Evolutionary conservation across 2,329 filamentous ascomycete species (phyloP), one percentile per base, ranked within the genome.

Genomic region (Lomentospora prolificans): DNA sequence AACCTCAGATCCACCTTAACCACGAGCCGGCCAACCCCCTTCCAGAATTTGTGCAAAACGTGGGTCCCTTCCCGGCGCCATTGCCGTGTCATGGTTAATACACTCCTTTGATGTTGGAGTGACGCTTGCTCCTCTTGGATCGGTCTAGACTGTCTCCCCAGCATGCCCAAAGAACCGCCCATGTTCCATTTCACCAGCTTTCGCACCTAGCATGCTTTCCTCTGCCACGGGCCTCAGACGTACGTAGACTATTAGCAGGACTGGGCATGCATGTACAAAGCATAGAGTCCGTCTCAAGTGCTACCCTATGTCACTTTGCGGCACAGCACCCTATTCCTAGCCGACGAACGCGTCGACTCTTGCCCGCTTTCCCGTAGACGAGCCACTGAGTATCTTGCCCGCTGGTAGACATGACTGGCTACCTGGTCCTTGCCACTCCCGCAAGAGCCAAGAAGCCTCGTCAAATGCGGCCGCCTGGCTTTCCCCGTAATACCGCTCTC

Each of bases 11-110:
- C 44, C 44, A 48, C 44, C 22, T 48, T 12, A 6, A 48, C 17
- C 44, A 48, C 44, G 19, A 48, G 14, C 44, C 44, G 44, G 24
- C 44, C 44, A 48, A 48, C 44, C 44, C 22, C 44, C 44, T 48
- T 48, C 22, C 22, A 48, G 44, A 48, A 22, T 22, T 27, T 33
- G 30, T 12, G 30, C 30, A 33, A 33, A n/a, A 12, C 30, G 30
- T 33, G 30, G 44, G 44, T 22, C 44, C 44, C 44, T 10, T 48
- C 44, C 44, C 44, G 44, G 44, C 44, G 44, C 44, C 44, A 25
- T 48, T 48, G 44, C 44, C 44, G 44, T 48, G 17, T 17, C 36
- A 41, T 17, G n/a, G n/a, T n/a, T n/a, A n/a, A n/a, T n/a, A n/a
- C n/a, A n/a, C n/a, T n/a, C 36, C 10, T 17, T 41, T 17, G n/a